A percentile compares a stretch with the other conserved stretches of the same genome.
These are phyloP conservation scores for Cercospora zeina DNA, from an alignment of 2,329 filamentous ascomycete genomes.

Conservation along the genomic window DNA sequence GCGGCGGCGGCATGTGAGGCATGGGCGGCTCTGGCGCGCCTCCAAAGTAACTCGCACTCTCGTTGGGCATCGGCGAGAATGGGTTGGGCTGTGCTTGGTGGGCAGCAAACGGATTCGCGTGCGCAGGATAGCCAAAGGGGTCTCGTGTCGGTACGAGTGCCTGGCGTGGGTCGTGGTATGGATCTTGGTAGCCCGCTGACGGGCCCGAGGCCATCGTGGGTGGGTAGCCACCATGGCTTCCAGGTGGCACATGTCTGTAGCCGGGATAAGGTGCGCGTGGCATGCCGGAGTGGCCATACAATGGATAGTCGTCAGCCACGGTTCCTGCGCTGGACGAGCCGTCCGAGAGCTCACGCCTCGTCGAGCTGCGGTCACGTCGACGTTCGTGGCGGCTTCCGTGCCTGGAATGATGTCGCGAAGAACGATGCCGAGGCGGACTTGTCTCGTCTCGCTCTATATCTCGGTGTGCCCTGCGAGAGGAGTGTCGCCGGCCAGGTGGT, in stretches of 20 bases:
- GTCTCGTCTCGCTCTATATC: slow-evolving; percentile 28
- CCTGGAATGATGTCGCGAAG: slow-evolving; percentile 31
- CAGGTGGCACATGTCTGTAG: slow-evolving; percentile 37
- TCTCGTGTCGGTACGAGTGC: slow-evolving; percentile 38
- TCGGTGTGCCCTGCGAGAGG: slow-evolving; percentile 40
- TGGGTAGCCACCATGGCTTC: slow-evolving; percentile 40
- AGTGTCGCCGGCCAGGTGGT: slow-evolving; percentile 42
- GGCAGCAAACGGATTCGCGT: slow-evolving; percentile 44
- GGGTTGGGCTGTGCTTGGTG: slow-evolving; percentile 33
- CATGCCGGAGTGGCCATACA: slow-evolving; percentile 42
- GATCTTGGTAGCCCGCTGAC: slow-evolving; percentile 28
- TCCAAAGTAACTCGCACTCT: slow-evolving; percentile 42
- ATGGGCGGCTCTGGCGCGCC: slow-evolving; percentile 27
- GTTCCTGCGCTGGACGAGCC: slow-evolving; percentile 42
- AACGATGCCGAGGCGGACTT: slow-evolving; percentile 30
- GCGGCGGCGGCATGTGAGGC: not conserved
- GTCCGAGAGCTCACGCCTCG: slow-evolving; percentile 37
- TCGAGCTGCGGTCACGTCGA: slow-evolving; percentile 32
- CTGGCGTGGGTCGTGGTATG: slow-evolving; percentile 33
- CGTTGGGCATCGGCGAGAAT: slow-evolving; percentile 37
- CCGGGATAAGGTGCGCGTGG: slow-evolving; percentile 40
- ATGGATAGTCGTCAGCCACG: slow-evolving; percentile 51
- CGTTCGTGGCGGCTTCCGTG: slow-evolving; percentile 30
- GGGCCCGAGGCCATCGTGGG: slow-evolving; percentile 33
- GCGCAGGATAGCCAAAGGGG: slow-evolving; percentile 42